Percentiles rank a stretch among this genome's conserved stretches.
phyloP scores from a whole-genome alignment of 495 filamentous ascomycete genomes.

The Trichoderma gamsii region DNA sequence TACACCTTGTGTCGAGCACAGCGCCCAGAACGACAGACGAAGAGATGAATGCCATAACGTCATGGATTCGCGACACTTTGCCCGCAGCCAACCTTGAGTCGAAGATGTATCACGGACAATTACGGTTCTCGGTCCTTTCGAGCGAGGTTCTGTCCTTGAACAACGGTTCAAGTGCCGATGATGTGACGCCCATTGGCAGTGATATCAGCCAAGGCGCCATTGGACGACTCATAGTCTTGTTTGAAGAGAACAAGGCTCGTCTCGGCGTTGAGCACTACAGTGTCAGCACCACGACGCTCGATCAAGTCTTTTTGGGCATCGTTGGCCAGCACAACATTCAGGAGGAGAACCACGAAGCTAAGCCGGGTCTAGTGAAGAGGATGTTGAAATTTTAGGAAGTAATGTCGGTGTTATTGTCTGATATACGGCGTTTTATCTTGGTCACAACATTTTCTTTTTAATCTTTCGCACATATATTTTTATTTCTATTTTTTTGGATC shows the following conservation, averaged over 20 bases:
- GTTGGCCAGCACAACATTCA: constrained; percentile 68
- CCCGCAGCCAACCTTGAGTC: constrained; percentile 58
- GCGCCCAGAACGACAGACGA: constrained; percentile 61
- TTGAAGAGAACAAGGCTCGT: constrained; percentile 60
- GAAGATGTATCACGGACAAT: constrained; percentile 73
- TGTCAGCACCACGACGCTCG: constrained; percentile 73
- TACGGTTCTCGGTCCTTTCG: constrained; percentile 67
- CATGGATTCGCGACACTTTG: constrained; percentile 55
- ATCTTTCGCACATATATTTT: no score
- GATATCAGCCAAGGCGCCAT: constrained; percentile 37
- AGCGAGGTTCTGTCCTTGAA: constrained; percentile 19
- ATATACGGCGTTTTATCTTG: background rate
- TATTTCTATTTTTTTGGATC: no score
- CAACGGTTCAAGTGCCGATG: background rate
- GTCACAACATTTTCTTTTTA: no score
- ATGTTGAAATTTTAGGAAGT: constrained; percentile 8
- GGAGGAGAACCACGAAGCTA: constrained; percentile 54
- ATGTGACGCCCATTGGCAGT: constrained; percentile 20
- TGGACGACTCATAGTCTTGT: constrained; percentile 58
- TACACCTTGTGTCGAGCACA: constrained; percentile 66
- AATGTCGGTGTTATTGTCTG: background rate
- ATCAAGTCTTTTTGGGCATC: constrained; percentile 82
- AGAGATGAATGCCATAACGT: constrained; percentile 58
- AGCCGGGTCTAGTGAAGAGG: constrained; percentile 27
- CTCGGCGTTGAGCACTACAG: constrained; percentile 74